Evolutionary conservation across 164 flowering plant species (phyloP).

Genomic region (Amborella trichopoda): DNA sequence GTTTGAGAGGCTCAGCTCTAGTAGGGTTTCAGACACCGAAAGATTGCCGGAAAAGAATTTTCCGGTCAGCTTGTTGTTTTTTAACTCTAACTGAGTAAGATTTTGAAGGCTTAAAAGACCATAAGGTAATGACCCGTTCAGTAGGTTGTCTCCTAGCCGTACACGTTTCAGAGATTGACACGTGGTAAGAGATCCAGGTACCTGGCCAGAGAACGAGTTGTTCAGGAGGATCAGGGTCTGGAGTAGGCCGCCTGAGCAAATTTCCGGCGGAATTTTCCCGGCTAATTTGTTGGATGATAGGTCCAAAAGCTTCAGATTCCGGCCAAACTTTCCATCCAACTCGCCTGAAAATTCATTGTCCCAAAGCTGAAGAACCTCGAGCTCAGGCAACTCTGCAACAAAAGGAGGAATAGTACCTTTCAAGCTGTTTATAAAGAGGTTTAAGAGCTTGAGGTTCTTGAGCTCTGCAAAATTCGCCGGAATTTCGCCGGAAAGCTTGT

Average conservation of each 20-base stretch:
- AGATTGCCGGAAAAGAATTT: conserved; percentile 34
- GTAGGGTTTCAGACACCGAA: conserved; percentile 28
- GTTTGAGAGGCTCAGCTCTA: conserved; percentile 69
- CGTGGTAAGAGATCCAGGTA: conserved; percentile 61
- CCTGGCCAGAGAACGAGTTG: conserved; percentile 66
- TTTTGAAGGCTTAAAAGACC: conserved; percentile 62
- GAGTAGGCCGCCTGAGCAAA: conserved; percentile 54
- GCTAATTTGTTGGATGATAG: conserved; percentile 75
- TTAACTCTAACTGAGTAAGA: conserved; percentile 68
- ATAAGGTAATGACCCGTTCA: conserved; percentile 74
- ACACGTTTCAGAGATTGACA: conserved; percentile 57
- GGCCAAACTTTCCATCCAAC: conserved; percentile 52
- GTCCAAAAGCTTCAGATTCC: conserved; percentile 44
- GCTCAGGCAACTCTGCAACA: conserved; percentile 57
- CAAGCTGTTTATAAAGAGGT: conserved; percentile 56
- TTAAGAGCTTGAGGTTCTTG: conserved; percentile 7
- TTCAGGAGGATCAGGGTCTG: conserved; percentile 57
- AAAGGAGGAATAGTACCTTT: conserved; percentile 74
- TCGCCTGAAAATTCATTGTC: conserved; percentile 79
- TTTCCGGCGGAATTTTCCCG: conserved; percentile 48
- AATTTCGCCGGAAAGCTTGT: conserved; percentile 14
- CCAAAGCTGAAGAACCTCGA: conserved; percentile 85
- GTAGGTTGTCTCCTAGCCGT: conserved; percentile 69
- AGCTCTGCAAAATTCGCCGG: conserved; percentile 15
- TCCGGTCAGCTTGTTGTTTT: conserved; percentile 61